Evolutionary conservation across 257 asterid species (phyloP).

Genomic region (Ilex aquifolium): DNA sequence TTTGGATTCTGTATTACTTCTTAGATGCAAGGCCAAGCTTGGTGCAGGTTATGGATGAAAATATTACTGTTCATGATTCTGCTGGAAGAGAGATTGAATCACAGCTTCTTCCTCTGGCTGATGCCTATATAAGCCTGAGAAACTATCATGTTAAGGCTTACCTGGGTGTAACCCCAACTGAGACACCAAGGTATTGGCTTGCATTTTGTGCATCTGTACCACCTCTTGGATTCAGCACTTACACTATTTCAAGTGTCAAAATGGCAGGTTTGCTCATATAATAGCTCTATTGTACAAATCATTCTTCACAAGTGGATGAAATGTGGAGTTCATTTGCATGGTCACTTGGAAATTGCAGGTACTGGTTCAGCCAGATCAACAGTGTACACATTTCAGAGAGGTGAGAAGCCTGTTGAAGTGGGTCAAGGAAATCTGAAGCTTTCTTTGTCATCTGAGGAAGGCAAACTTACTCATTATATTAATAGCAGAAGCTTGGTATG

Average conservation of each 20-base stretch:
- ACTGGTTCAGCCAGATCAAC: constrained; percentile 23
- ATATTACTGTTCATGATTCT: constrained; percentile 27
- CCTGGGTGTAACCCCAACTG: constrained; percentile 21
- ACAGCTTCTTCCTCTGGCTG: constrained; percentile 30
- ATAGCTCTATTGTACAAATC: constrained; percentile 3
- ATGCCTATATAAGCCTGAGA: constrained; percentile 24
- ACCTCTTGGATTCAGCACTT: constrained; percentile 35
- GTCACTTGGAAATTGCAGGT: constrained; percentile 15
- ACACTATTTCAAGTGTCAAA: constrained; percentile 23
- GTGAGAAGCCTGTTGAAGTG: constrained; percentile 8
- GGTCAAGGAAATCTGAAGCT: neutral
- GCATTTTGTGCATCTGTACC: constrained; percentile 31
- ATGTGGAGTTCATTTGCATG: neutral
- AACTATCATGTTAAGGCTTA: constrained; percentile 29
- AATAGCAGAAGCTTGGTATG: constrained; percentile 2
- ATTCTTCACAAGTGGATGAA: constrained; percentile 1
- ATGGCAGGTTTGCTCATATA: constrained; percentile 17
- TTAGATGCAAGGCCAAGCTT: too few relatives aligned
- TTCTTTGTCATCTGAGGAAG: neutral
- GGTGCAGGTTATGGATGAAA: constrained; percentile 20
- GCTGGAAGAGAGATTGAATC: constrained; percentile 30
- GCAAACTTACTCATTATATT: neutral
- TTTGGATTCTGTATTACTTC: too few relatives aligned
- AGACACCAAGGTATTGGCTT: constrained; percentile 32
- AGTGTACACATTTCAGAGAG: constrained; percentile 14